Base-by-base conservation (phyloP, 2,329 filamentous ascomycete species). In the Parasarocladium wereldwijsianum region DNA sequence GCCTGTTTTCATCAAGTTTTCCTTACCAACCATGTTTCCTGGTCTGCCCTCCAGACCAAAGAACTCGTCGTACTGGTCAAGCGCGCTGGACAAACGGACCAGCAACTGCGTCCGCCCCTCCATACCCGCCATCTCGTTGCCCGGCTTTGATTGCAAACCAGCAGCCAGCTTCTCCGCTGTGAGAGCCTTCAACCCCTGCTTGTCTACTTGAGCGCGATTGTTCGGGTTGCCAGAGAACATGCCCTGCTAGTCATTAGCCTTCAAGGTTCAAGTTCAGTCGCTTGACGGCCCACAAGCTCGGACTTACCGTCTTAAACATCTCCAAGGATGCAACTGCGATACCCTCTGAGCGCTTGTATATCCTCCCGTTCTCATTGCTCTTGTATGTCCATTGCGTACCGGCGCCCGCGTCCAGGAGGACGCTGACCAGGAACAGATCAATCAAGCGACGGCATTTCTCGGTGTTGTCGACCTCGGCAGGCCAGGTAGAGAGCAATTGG, bases 331-430 rank as follows among this genome's bases (percentile, higher is more conserved):
- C 72, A 40, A 77, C 75, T 7, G 86, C 86, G 32, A 94, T 65
- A 7, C 86, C 86, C 52, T 94, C 90, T 36, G 85, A 93, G 29
- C 90, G 74, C 31, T 73, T 66, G 54, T 87, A 96, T 23, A 79
- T 54, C 37, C 76, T 78, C 33, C 82, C 84, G 39, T 85, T 92
- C 47, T 93, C 85, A 38, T 76, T 76, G 48, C 84, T 93, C 60
- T 82, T 90, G 59, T 93, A 98, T 41, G 75, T 77, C 90, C 90
- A 98, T 40, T 73, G 68, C 3, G 75, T 87, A 23, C 90, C 90
- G 2, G 90, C 85, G 23, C 90, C 90, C 4, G 90, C 83, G 47
- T 92, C 82, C 7, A 92, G 65, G 29, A 92, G 60, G 6, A 90
- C 82, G 29, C 82, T 87, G 38, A 90, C 49, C 24, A 85, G 58